Conservation (phyloP, 2,329 filamentous ascomycete species). For the Aspergillus versicolor region DNA sequence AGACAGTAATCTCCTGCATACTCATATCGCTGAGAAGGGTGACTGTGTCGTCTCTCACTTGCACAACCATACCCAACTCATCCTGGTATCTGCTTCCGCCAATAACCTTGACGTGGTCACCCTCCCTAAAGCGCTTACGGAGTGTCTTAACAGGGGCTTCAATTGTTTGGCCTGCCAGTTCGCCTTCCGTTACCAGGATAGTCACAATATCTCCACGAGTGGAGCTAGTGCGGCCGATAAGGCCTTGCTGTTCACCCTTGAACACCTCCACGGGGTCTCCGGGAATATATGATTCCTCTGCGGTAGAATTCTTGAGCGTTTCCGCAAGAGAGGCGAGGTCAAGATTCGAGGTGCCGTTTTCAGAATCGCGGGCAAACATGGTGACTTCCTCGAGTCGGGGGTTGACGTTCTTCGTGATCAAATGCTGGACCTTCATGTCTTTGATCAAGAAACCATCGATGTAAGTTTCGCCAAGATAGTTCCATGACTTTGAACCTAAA, state of each 20-base stretch:
- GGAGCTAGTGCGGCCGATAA: conserved; percentile 79
- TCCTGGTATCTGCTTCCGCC: conserved; percentile 92
- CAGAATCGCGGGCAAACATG: conserved; percentile 82
- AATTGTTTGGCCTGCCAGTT: conserved; percentile 77
- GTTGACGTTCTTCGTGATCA: conserved; percentile 86
- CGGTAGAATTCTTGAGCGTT: conserved; percentile 80
- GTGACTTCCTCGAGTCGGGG: conserved; percentile 93
- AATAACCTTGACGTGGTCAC: conserved; percentile 98
- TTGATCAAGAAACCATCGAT: conserved; percentile 91
- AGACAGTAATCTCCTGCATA: conserved; percentile 92
- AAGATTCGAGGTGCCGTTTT: conserved; percentile 90
- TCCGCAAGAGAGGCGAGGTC: conserved; percentile 88
- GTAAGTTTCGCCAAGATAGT: conserved; percentile 84
- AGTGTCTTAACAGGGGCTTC: conserved; percentile 91
- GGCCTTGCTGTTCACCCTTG: conserved; percentile 89
- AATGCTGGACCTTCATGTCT: conserved; percentile 83
- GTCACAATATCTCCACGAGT: conserved; percentile 92
- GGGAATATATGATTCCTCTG: conserved; percentile 79
- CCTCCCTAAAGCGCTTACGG: conserved; percentile 86
- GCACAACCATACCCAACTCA: conserved; percentile 95
- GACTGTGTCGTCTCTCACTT: conserved; percentile 87
- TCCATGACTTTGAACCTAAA: conserved; percentile 68
- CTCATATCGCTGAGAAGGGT: conserved; percentile 91
- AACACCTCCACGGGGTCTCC: conserved; percentile 98
- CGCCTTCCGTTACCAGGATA: conserved; percentile 78